These are phyloP conservation scores for Neoscytalidium dimidiatum DNA, from an alignment of 2,329 filamentous ascomycete genomes.

Conservation along the genomic window DNA sequence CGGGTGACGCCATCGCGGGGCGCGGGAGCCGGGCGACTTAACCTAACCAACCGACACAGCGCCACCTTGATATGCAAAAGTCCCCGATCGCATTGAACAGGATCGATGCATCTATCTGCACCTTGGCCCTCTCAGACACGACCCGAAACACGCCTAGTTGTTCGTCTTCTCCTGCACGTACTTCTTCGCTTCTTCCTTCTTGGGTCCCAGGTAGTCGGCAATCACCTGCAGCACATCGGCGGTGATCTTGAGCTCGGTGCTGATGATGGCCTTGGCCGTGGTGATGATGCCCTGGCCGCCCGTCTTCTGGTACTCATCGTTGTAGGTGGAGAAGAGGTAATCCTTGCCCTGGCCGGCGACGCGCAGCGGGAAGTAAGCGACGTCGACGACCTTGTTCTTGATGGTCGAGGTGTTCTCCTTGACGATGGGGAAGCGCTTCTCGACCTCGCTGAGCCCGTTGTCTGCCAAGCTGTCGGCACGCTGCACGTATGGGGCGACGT, in stretches of 20 bases:
- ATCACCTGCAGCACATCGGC: conserved; percentile 35
- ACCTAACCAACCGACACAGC: neutral
- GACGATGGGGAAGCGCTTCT: conserved; percentile 44
- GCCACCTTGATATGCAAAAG: neutral
- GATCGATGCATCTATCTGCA: neutral
- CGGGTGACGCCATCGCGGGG: conserved; percentile 12
- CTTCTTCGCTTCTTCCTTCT: conserved; percentile 34
- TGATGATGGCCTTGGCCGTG: conserved; percentile 38
- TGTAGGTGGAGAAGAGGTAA: conserved; percentile 39
- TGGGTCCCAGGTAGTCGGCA: conserved; percentile 34
- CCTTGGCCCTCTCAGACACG: neutral
- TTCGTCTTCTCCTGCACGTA: conserved; percentile 36
- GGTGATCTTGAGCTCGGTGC: conserved; percentile 42
- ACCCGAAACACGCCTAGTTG: conserved; percentile 7
- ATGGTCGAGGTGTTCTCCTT: conserved; percentile 52
- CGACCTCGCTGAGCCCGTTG: conserved; percentile 37
- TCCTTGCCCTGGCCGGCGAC: conserved; percentile 32
- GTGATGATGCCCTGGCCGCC: conserved; percentile 37
- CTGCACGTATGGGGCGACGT: conserved; percentile 80
- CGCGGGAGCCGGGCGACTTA: neutral
- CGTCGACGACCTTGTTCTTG: conserved; percentile 30
- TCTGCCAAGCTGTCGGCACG: conserved; percentile 66
- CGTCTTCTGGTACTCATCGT: conserved; percentile 43
- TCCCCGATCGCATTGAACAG: neutral
- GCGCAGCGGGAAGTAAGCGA: conserved; percentile 33